A percentile compares a stretch with the other conserved stretches of the same genome.
phyloP scores from a whole-genome alignment of 345 rosid species.

The Kandelia obovata region DNA sequence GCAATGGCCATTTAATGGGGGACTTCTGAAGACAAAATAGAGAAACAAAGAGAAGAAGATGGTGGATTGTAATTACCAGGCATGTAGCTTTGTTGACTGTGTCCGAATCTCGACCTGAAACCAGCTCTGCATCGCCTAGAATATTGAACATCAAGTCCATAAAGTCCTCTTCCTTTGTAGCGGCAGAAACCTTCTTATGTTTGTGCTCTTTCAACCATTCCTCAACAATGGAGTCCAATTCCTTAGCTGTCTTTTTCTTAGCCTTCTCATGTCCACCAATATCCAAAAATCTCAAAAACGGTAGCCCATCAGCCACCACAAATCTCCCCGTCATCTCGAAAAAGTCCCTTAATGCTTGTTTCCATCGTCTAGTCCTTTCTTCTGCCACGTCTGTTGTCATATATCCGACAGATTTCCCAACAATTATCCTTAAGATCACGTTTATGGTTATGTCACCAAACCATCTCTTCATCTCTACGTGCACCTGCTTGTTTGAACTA shows the following conservation, averaged over 20 bases:
- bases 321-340: background rate
- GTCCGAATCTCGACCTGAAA: conserved; percentile 16
- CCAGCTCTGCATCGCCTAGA: conserved; percentile 8
- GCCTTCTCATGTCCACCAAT: conserved; percentile 30
- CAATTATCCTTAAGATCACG: background rate
- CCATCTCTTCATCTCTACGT: background rate
- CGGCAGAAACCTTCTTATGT: conserved; percentile 9
- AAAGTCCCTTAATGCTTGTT: background rate
- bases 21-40: background rate
- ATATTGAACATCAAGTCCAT: conserved; percentile 26
- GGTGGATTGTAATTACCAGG: conserved; percentile 8
- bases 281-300: conserved; percentile 33
- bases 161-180: conserved; percentile 19
- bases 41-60: background rate
- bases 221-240: conserved; percentile 22
- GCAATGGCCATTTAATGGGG: no score
- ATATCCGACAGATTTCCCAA: background rate
- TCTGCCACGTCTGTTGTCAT: background rate
- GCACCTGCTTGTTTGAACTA: background rate
- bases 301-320: background rate
- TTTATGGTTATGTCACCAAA: background rate
- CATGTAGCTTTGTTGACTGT: conserved; percentile 30
- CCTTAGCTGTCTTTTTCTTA: conserved; percentile 27
- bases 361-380: background rate
- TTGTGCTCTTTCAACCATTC: conserved; percentile 43